Conservation (phyloP, 768 basidiomycete species). For the Mycena floridula region DNA sequence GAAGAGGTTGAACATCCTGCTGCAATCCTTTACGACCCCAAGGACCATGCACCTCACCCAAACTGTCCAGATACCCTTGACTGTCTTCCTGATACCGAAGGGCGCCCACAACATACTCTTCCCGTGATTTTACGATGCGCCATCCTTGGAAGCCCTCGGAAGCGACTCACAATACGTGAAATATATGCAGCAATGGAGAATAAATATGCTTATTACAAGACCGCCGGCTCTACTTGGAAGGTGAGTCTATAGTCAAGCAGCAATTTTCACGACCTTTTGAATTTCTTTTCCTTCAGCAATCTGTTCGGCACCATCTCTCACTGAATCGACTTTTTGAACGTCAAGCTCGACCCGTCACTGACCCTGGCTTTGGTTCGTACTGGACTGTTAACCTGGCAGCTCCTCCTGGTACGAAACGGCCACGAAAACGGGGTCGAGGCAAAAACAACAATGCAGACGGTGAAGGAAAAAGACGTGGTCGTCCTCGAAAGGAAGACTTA, state of each 20-base stretch:
- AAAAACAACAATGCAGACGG: conserved; percentile 20
- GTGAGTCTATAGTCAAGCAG: conserved; percentile 29
- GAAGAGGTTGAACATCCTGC: conserved; percentile 12
- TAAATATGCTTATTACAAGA: conserved; percentile 78
- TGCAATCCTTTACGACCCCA: conserved; percentile 19
- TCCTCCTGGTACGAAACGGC: conserved; percentile 83
- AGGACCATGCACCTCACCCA: conserved; percentile 58
- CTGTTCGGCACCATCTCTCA: conserved; percentile 79
- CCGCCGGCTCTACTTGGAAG: conserved; percentile 83
- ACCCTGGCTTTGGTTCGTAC: conserved; percentile 83
- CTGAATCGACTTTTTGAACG: conserved; percentile 79
- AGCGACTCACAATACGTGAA: conserved; percentile 75
- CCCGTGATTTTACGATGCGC: conserved; percentile 83
- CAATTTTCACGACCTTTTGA: conserved; percentile 3
- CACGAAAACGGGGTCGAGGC: conserved; percentile 69
- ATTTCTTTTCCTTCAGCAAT: no score
- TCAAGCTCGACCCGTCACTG: conserved; percentile 75
- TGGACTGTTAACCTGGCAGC: conserved; percentile 86
- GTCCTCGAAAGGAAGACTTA: conserved; percentile 13
- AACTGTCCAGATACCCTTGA: conserved; percentile 74
- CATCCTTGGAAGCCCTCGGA: conserved; percentile 70
- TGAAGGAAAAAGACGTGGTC: conserved; percentile 10
- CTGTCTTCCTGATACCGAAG: conserved; percentile 75
- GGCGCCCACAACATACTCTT: conserved; percentile 76
- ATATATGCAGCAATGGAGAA: conserved; percentile 85